phyloP scores from a whole-genome alignment of 2,329 filamentous ascomycete genomes.

The Falciphora oryzae region DNA sequence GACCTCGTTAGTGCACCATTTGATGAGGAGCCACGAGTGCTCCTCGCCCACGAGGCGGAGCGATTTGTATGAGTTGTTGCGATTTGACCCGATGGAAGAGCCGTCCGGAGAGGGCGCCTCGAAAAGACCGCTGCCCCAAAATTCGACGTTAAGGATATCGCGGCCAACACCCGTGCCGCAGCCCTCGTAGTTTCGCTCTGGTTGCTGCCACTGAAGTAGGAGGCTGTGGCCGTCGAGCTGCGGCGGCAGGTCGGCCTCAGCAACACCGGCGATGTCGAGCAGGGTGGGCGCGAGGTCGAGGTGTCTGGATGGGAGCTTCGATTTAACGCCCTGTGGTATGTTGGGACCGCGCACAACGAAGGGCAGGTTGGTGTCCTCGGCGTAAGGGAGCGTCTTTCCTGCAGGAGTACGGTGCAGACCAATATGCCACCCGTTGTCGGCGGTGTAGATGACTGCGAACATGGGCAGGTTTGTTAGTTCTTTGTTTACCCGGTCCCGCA shows the following conservation, averaged over 20 bases:
- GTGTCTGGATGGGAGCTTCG: slow-evolving; percentile 19
- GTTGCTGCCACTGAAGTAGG: slow-evolving; percentile 22
- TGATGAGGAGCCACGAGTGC: slow-evolving; percentile 20
- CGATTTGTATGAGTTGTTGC: slow-evolving; percentile 20
- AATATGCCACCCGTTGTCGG: slow-evolving; percentile 24
- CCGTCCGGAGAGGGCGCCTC: slow-evolving; percentile 16
- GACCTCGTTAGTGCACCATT: slow-evolving; percentile 24
- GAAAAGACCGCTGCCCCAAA: slow-evolving; percentile 20
- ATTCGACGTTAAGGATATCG: slow-evolving; percentile 23
- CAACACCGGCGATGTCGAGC: slow-evolving; percentile 22
- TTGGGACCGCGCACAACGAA: slow-evolving; percentile 24
- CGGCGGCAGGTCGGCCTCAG: slow-evolving; percentile 15
- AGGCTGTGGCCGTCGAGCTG: slow-evolving; percentile 27
- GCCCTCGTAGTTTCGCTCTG: slow-evolving; percentile 13
- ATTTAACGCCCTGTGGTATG: slow-evolving; percentile 15
- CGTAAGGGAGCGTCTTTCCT: slow-evolving; percentile 23
- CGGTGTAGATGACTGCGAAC: slow-evolving; percentile 19
- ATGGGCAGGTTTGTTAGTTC: neutral
- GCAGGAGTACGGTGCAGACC: slow-evolving; percentile 19
- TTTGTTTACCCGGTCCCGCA: neutral
- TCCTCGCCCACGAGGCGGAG: slow-evolving; percentile 22
- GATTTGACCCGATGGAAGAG: slow-evolving; percentile 15
- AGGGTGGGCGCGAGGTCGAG: slow-evolving; percentile 25
- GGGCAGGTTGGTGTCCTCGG: slow-evolving; percentile 27
- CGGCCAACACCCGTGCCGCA: slow-evolving; percentile 11